A percentile compares a stretch with the other conserved stretches of the same genome.
These are phyloP conservation scores for Calonectria honghensis DNA, from an alignment of 2,329 filamentous ascomycete genomes.

Conservation along the genomic window DNA sequence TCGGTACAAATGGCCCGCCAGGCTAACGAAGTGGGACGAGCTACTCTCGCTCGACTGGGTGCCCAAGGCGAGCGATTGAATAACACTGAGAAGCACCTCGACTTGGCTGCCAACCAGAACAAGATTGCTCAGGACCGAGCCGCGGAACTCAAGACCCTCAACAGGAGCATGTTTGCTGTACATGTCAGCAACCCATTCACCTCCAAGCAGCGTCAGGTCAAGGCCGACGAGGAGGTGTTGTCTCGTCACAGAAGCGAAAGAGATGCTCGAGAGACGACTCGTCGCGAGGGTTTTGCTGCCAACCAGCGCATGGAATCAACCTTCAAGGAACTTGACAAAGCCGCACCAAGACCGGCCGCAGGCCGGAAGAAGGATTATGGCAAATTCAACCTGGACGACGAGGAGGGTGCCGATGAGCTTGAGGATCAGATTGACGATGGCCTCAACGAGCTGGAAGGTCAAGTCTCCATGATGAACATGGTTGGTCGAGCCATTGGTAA, in stretches of 20 bases:
- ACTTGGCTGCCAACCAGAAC: constrained; percentile 85
- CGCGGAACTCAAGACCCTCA: constrained; percentile 88
- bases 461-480: constrained; percentile 82
- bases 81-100: constrained; percentile 88
- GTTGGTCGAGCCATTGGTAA: constrained; percentile 83
- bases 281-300: constrained; percentile 69
- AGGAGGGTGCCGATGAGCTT: constrained; percentile 70
- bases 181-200: constrained; percentile 88
- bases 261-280: constrained; percentile 78
- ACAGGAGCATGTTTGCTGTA: constrained; percentile 93
- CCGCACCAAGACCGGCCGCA: constrained; percentile 53
- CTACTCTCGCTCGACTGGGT: constrained; percentile 83
- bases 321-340: constrained; percentile 64
- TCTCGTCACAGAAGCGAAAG: constrained; percentile 80
- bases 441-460: constrained; percentile 80
- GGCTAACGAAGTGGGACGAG: constrained; percentile 76
- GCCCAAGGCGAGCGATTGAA: constrained; percentile 87
- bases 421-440: constrained; percentile 74
- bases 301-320: constrained; percentile 73
- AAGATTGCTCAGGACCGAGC: constrained; percentile 86
- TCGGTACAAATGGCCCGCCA: constrained; percentile 64
- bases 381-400: constrained; percentile 87
- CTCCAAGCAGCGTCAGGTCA: constrained; percentile 76
- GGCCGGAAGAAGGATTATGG: constrained; percentile 64
- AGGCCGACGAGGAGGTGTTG: constrained; percentile 81